Percentiles rank a stretch among this genome's conserved stretches.
These are phyloP conservation scores for Anethum foeniculum DNA, from an alignment of 140 eudicot species.

Conservation along the genomic window DNA sequence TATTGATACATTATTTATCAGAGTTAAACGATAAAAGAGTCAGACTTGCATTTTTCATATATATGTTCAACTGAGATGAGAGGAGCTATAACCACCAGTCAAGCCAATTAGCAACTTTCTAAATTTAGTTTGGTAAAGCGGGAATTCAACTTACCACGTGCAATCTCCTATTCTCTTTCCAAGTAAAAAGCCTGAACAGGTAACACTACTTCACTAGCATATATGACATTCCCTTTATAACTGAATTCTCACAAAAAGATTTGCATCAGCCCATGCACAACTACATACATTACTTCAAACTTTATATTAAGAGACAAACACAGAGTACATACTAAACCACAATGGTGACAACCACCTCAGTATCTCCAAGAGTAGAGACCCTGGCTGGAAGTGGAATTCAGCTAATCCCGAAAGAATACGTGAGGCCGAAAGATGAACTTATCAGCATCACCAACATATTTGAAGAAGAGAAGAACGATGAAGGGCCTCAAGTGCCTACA, in stretches of 20 bases:
- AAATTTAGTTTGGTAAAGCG: neutral
- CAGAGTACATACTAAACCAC: neutral
- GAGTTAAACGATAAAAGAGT: too few relatives aligned
- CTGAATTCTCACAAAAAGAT: neutral
- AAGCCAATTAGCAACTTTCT: neutral
- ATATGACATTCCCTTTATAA: neutral
- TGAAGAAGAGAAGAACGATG: constrained; percentile 35
- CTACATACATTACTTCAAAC: neutral
- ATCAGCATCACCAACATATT: constrained; percentile 64
- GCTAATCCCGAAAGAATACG: constrained; percentile 74
- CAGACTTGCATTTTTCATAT: too few relatives aligned
- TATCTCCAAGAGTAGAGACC: constrained; percentile 59
- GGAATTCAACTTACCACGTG: neutral
- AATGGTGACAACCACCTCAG: constrained; percentile 30
- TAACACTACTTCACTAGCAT: neutral
- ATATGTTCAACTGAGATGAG: neutral
- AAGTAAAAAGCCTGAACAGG: too few relatives aligned
- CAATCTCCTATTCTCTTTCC: neutral
- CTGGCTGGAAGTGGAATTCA: constrained; percentile 65
- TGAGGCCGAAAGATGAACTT: constrained; percentile 61
- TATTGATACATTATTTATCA: neutral
- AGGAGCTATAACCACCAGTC: constrained; percentile 1
- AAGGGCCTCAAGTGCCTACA: constrained; percentile 66
- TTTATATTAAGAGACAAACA: neutral
- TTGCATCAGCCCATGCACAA: neutral